These are phyloP conservation scores for Russula sp. DNA, from an alignment of 768 basidiomycete genomes.

Conservation along the genomic window DNA sequence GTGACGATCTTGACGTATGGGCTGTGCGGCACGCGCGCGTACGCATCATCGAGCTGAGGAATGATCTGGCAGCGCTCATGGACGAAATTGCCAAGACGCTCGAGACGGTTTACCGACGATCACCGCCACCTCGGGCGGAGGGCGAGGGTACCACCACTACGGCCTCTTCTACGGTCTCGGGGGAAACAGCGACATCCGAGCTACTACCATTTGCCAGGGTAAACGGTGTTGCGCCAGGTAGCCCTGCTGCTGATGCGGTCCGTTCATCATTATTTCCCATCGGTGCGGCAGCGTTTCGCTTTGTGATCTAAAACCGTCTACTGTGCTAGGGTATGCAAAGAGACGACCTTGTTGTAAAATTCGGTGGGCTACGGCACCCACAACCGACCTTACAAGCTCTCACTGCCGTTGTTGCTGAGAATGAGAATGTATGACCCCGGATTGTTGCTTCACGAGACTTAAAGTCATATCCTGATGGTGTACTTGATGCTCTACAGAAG, in stretches of 20 bases:
- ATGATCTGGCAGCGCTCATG: slow-evolving; percentile 68
- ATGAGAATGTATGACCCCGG: slow-evolving; percentile 61
- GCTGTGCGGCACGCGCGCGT: slow-evolving; percentile 72
- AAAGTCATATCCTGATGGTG: not conserved
- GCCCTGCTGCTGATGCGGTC: slow-evolving; percentile 84
- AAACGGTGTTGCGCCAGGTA: slow-evolving; percentile 71
- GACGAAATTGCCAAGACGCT: slow-evolving; percentile 65
- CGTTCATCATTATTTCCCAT: slow-evolving; percentile 30
- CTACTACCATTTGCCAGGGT: slow-evolving; percentile 72
- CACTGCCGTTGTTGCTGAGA: slow-evolving; percentile 66
- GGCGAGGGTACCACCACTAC: slow-evolving; percentile 6
- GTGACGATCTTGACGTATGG: slow-evolving; percentile 81
- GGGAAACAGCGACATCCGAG: slow-evolving; percentile 13
- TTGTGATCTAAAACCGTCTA: not conserved
- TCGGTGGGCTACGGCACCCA: slow-evolving; percentile 58
- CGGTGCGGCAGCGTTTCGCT: slow-evolving; percentile 21
- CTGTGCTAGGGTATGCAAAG: slow-evolving; percentile 56
- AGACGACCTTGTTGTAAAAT: slow-evolving; percentile 70
- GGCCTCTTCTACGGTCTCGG: slow-evolving; percentile 4
- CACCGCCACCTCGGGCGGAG: slow-evolving; percentile 30
- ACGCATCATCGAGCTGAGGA: slow-evolving; percentile 75
- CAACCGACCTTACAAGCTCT: slow-evolving; percentile 62
- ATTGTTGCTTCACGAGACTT: not conserved
- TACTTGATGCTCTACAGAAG: slow-evolving; percentile 44
- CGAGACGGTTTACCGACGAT: slow-evolving; percentile 62